These are phyloP conservation scores for Phaffomyces thermotolerans DNA, from an alignment of 805 yeast genomes.

Conservation along the genomic window DNA sequence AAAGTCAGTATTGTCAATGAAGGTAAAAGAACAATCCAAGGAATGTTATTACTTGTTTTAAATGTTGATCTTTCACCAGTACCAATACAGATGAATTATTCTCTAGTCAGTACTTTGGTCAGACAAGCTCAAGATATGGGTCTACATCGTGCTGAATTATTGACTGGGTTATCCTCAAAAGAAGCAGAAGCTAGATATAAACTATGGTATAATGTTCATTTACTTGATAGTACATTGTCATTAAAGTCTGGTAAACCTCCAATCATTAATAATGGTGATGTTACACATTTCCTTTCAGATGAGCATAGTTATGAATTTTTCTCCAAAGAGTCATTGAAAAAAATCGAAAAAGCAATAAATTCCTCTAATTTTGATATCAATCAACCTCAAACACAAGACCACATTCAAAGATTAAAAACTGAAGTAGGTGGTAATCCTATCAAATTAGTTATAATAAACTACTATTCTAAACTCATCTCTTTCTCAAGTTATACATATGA, in stretches of 20 bases:
- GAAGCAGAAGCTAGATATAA: conserved; percentile 33
- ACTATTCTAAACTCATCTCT: conserved; percentile 5
- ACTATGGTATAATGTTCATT: conserved; percentile 45
- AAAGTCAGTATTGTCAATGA: conserved; percentile 42
- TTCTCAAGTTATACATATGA: conserved; percentile 14
- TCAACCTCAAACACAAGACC: background rate
- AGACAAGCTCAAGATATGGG: conserved; percentile 54
- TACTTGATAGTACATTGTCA: conserved; percentile 38
- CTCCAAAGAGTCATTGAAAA: conserved; percentile 6
- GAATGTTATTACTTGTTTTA: conserved; percentile 38
- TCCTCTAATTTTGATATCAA: background rate
- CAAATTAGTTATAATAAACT: conserved; percentile 7
- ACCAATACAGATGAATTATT: conserved; percentile 33
- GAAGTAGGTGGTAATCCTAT: conserved; percentile 6
- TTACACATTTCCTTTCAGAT: conserved; percentile 9
- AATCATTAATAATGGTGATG: conserved; percentile 34
- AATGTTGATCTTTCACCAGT: conserved; percentile 30
- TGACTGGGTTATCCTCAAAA: conserved; percentile 27
- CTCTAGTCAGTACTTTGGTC: conserved; percentile 38
- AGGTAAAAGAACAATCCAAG: conserved; percentile 45
- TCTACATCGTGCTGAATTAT: conserved; percentile 42
- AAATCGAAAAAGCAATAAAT: background rate
- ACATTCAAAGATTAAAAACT: background rate
- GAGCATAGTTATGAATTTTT: conserved; percentile 9
- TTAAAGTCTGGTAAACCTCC: conserved; percentile 45